Evolutionary conservation across 108 stramenopile species (phyloP).

Genomic region (Mayamaea pseudoterrestris): DNA sequence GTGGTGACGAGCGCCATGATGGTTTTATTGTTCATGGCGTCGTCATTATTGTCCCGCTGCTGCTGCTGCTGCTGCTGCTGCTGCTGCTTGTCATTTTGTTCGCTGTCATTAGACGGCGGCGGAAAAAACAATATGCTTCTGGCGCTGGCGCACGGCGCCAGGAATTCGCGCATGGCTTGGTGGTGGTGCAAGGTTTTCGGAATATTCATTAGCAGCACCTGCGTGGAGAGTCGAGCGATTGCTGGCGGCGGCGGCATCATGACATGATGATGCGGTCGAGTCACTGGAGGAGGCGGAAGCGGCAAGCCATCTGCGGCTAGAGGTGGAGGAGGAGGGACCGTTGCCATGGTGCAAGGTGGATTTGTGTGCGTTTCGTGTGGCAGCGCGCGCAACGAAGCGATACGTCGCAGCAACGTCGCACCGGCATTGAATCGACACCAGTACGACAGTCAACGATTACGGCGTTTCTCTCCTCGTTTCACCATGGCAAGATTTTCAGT

Average conservation of each 20-base stretch:
- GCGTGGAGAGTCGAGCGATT: conserved; percentile 11
- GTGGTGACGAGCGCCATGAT: conserved; percentile 23
- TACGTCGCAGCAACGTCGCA: no score
- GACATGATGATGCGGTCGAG: not conserved
- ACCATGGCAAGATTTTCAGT: no score
- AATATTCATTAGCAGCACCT: conserved; percentile 19
- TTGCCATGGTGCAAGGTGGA: no score
- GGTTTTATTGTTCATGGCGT: no score
- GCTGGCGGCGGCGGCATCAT: conserved; percentile 10
- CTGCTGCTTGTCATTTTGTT: conserved; percentile 11
- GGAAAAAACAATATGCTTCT: conserved; percentile 18
- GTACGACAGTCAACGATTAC: no score
- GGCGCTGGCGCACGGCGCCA: conserved; percentile 21
- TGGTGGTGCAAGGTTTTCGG: conserved; percentile 19
- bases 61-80: conserved; percentile 2
- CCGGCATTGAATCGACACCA: no score
- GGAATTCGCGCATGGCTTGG: conserved; percentile 14
- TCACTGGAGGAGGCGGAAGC: conserved; percentile 13
- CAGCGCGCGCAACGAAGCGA: no score
- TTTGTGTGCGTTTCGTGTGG: no score
- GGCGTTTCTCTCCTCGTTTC: no score
- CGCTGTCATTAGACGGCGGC: conserved; percentile 1
- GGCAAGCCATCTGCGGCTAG: conserved; percentile 3
- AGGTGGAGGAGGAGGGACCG: conserved; percentile 11
- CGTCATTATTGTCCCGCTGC: not conserved